These are phyloP conservation scores for Hypomyces perniciosus DNA, from an alignment of 2,329 filamentous ascomycete species.

Conservation along the genomic window DNA sequence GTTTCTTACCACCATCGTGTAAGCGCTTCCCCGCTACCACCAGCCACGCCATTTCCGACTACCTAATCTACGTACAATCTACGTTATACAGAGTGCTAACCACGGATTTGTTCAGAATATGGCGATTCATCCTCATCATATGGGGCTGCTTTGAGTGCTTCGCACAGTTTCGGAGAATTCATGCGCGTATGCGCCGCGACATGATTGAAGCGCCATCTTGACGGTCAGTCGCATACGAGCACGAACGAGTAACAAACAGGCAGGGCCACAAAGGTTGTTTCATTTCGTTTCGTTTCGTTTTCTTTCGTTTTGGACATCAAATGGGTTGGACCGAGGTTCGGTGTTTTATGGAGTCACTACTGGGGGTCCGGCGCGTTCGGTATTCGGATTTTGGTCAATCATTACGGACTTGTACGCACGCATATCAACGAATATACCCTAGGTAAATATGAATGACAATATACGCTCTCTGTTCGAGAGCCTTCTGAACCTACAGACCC, in stretches of 20 bases:
- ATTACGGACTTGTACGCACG: too few species aligned
- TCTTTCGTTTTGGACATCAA: neutral
- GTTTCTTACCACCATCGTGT: constrained; percentile 10
- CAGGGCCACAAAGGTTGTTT: too few species aligned
- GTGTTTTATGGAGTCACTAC: too few species aligned
- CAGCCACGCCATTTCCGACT: neutral
- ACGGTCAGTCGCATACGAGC: neutral
- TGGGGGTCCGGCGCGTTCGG: too few species aligned
- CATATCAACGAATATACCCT: too few species aligned
- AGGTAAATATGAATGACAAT: too few species aligned
- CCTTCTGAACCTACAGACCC: too few species aligned
- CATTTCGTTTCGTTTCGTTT: too few species aligned
- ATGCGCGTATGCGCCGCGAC: neutral
- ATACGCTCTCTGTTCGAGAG: too few species aligned
- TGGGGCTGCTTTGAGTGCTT: constrained; percentile 13
- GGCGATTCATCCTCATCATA: constrained; percentile 11
- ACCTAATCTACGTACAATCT: neutral
- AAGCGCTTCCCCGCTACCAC: neutral
- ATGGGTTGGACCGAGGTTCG: too few species aligned
- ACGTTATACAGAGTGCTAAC: neutral
- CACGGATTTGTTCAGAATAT: neutral
- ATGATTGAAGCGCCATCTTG: constrained; percentile 1
- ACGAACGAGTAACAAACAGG: neutral
- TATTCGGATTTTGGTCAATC: too few species aligned
- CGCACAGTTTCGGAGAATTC: constrained; percentile 2